Conservation (phyloP, 2,329 filamentous ascomycete genomes). For the Pseudogymnoascus sp. region DNA sequence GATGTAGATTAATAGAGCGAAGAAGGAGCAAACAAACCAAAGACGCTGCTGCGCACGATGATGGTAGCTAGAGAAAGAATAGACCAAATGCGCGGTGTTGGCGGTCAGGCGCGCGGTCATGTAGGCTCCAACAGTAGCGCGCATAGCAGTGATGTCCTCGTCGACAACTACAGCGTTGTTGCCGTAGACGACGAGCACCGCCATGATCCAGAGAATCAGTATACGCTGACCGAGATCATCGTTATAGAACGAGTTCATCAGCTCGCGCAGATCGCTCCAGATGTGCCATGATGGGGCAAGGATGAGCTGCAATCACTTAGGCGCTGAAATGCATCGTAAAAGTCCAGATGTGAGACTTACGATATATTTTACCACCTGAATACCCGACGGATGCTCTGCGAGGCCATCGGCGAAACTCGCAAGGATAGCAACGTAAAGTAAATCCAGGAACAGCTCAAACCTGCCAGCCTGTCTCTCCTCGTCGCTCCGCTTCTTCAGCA, state of each 20-base stretch:
- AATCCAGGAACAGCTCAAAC: conserved; percentile 44
- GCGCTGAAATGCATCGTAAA: neutral
- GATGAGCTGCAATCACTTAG: conserved; percentile 28
- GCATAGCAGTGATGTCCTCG: conserved; percentile 37
- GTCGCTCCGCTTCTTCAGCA: conserved; percentile 11
- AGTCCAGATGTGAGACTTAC: conserved; percentile 5
- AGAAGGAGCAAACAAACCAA: conserved; percentile 35
- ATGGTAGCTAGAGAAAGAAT: conserved; percentile 41
- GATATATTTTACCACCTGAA: conserved; percentile 40
- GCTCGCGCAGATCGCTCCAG: conserved; percentile 42
- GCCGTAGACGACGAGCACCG: conserved; percentile 40
- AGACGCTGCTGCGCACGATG: conserved; percentile 40
- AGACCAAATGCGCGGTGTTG: conserved; percentile 32
- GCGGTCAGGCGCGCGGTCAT: conserved; percentile 38
- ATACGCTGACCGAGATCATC: conserved; percentile 42
- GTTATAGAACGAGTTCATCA: conserved; percentile 47
- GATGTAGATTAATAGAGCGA: conserved; percentile 36
- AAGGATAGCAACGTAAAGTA: conserved; percentile 44
- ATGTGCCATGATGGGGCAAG: conserved; percentile 44
- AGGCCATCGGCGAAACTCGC: conserved; percentile 44
- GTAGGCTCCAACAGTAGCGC: conserved; percentile 40
- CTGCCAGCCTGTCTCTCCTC: conserved; percentile 23
- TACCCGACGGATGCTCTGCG: conserved; percentile 38
- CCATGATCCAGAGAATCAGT: conserved; percentile 45
- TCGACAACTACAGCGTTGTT: conserved; percentile 41